A percentile compares a stretch with the other conserved stretches of the same genome.
Evolutionary conservation across 2,329 filamentous ascomycete genomes (phyloP).

Genomic region (Colletotrichum chrysophilum): DNA sequence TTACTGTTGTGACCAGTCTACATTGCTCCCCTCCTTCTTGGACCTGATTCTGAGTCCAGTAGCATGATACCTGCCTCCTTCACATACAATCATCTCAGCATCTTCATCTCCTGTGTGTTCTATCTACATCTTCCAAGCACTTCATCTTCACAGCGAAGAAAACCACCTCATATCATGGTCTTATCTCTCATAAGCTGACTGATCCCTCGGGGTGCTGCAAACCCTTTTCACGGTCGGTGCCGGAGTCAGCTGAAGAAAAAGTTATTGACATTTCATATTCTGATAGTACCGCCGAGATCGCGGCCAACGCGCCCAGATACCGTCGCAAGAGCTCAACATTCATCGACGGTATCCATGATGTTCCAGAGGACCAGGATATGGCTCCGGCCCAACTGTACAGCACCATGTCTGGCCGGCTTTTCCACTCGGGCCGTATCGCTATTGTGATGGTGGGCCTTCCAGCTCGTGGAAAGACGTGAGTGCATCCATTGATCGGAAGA

Average conservation of each 20-base stretch:
- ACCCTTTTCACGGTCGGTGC: neutral
- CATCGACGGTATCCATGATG: slow-evolving; percentile 95
- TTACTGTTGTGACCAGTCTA: neutral
- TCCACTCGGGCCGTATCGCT: slow-evolving; percentile 95
- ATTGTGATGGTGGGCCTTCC: slow-evolving; percentile 97
- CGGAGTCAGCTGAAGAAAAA: slow-evolving; percentile 21
- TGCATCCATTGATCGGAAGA: slow-evolving; percentile 16
- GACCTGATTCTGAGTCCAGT: neutral
- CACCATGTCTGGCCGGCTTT: slow-evolving; percentile 95
- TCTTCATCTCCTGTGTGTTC: neutral
- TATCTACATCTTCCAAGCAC: neutral
- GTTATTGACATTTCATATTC: slow-evolving; percentile 30
- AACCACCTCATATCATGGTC: neutral
- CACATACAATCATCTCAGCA: neutral
- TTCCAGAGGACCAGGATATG: slow-evolving; percentile 80
- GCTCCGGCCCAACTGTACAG: slow-evolving; percentile 97
- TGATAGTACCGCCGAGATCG: slow-evolving; percentile 84
- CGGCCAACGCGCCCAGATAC: slow-evolving; percentile 88
- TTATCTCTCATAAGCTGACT: neutral
- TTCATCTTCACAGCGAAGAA: neutral
- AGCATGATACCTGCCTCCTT: neutral
- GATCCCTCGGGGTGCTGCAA: neutral
- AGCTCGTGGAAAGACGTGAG: slow-evolving; percentile 91
- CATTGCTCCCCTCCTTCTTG: neutral
- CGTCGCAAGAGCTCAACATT: slow-evolving; percentile 94